These are phyloP conservation scores for Kappamyces sp. DNA, from an alignment of 192 early-diverging fungal genomes.

Conservation along the genomic window DNA sequence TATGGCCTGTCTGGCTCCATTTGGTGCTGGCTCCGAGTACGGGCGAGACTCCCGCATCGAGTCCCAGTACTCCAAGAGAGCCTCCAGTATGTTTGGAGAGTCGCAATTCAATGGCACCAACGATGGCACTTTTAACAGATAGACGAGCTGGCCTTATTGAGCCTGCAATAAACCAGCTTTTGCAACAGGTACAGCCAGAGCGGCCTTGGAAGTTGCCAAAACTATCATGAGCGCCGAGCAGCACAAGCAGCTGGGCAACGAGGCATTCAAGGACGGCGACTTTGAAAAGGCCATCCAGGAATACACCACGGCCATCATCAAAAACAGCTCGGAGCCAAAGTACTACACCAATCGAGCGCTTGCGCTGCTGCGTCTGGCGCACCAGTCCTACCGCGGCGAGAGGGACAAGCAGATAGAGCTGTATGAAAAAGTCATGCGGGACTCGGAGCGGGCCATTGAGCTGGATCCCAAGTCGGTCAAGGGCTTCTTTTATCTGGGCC, in stretches of 20 bases:
- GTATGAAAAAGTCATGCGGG: conserved; percentile 49
- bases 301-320: conserved; percentile 70
- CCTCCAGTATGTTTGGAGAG: too few species aligned
- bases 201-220: background rate
- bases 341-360: conserved; percentile 85
- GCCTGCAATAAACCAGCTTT: too few species aligned
- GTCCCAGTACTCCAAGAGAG: too few species aligned
- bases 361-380: conserved; percentile 54
- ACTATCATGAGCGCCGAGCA: conserved; percentile 31
- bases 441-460: conserved; percentile 62
- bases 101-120: too few species aligned
- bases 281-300: conserved; percentile 65
- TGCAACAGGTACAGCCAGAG: background rate
- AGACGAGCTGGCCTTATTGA: too few species aligned
- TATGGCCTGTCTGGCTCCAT: conserved; percentile 40
- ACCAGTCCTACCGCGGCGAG: too few species aligned
- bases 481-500: conserved; percentile 60
- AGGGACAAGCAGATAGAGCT: conserved; percentile 19
- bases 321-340: conserved; percentile 51
- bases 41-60: background rate
- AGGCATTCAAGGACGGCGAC: conserved; percentile 46
- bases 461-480: conserved; percentile 61
- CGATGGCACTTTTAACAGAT: too few species aligned
- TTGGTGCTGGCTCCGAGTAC: background rate
- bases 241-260: conserved; percentile 57